Percentiles rank a stretch among this genome's conserved stretches.
These are phyloP conservation scores for Kazachstania africana DNA, from an alignment of 805 yeast genomes.

Conservation along the genomic window DNA sequence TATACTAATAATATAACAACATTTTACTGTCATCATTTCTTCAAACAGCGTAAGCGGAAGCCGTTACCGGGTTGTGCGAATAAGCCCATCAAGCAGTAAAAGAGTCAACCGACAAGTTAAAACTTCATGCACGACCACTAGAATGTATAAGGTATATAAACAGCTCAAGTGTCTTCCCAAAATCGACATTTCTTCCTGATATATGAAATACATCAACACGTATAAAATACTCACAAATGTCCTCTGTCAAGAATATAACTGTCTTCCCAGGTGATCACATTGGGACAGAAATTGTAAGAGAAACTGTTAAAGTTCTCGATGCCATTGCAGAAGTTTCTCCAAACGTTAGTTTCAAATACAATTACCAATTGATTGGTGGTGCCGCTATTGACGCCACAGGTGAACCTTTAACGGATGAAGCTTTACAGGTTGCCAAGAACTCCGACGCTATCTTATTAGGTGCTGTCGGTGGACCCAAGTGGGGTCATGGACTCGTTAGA, in stretches of 20 bases:
- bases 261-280: constrained; percentile 95
- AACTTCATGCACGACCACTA: no score
- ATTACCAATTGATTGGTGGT: constrained; percentile 88
- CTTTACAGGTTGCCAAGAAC: constrained; percentile 69
- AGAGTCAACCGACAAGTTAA: no score
- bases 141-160: no score
- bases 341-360: constrained; percentile 55
- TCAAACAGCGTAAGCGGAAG: no score
- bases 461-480: constrained; percentile 98
- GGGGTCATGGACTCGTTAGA: constrained; percentile 95
- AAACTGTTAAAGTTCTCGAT: constrained; percentile 82
- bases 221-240: no score
- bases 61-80: no score
- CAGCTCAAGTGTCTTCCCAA: no score
- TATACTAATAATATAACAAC: not conserved
- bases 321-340: constrained; percentile 58
- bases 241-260: constrained; percentile 69
- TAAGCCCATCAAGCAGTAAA: no score
- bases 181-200: no score
- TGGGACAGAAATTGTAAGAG: constrained; percentile 80
- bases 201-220: no score
- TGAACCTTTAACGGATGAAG: constrained; percentile 73
- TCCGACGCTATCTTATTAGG: constrained; percentile 95
- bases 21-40: no score
- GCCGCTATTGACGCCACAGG: constrained; percentile 98